These are phyloP conservation scores for Arabis hirsuta DNA, from an alignment of 345 rosid genomes.

Conservation along the genomic window DNA sequence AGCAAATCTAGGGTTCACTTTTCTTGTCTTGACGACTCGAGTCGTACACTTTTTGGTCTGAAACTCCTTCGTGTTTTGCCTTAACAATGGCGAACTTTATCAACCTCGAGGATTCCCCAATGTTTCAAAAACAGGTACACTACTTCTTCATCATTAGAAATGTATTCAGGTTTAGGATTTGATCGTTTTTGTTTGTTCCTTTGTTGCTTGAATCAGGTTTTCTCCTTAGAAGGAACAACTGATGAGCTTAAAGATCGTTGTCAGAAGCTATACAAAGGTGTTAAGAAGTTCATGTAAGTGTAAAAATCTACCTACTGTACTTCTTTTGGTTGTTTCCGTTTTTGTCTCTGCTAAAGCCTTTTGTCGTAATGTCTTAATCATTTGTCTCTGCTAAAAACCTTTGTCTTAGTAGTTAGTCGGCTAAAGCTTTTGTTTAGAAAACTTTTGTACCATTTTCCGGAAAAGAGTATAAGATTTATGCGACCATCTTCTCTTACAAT, in stretches of 20 bases:
- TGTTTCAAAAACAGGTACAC: slow-evolving; percentile 71
- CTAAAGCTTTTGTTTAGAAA: background rate
- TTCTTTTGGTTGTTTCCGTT: slow-evolving; percentile 11
- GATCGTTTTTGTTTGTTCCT: background rate
- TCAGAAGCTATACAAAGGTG: slow-evolving; percentile 70
- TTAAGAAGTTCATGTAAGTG: slow-evolving; percentile 66
- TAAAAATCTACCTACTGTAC: background rate
- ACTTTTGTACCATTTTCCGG: background rate
- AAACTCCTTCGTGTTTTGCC: slow-evolving; percentile 16
- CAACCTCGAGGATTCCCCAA: slow-evolving; percentile 76
- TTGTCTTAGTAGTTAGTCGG: slow-evolving; percentile 10
- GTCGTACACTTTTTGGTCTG: slow-evolving; percentile 6
- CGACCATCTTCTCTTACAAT: no score
- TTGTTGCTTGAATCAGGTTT: slow-evolving; percentile 48
- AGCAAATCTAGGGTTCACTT: background rate
- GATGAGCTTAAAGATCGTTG: slow-evolving; percentile 79
- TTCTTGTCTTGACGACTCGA: slow-evolving; percentile 11
- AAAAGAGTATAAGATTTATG: no score
- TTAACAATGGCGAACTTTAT: slow-evolving; percentile 57
- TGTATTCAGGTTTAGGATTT: slow-evolving; percentile 8
- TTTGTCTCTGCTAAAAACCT: no score
- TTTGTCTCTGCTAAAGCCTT: slow-evolving; percentile 17
- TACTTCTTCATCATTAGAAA: background rate
- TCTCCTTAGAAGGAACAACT: slow-evolving; percentile 58
- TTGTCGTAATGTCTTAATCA: no score